These are phyloP conservation scores for Lentinus brumalis DNA, from an alignment of 768 basidiomycete species.

Conservation along the genomic window DNA sequence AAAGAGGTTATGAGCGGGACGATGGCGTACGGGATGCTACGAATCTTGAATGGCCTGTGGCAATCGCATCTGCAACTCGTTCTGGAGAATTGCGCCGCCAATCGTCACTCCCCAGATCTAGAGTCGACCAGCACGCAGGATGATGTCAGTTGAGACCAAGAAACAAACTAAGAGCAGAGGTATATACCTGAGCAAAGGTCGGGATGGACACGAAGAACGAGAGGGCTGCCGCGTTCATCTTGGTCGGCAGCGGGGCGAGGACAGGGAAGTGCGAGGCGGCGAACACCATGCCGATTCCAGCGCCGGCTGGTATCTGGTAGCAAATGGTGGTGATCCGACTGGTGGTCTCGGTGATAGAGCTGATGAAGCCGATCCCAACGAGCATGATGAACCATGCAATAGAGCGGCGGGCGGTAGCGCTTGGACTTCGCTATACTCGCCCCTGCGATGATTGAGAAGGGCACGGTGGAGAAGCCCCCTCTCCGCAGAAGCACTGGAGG, in stretches of 20 bases:
- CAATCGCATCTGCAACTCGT: constrained; percentile 34
- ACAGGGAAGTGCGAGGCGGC: constrained; percentile 36
- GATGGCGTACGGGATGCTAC: constrained; percentile 27
- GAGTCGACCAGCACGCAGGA: neutral
- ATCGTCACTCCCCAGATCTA: constrained; percentile 42
- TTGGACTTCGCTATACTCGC: constrained; percentile 35
- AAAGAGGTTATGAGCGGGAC: constrained; percentile 34
- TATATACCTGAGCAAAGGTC: constrained; percentile 23
- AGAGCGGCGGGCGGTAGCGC: constrained; percentile 40
- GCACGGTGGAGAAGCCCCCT: constrained; percentile 35
- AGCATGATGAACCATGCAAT: constrained; percentile 37
- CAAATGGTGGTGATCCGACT: constrained; percentile 17
- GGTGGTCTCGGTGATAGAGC: constrained; percentile 27
- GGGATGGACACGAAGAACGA: constrained; percentile 32
- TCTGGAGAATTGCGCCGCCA: constrained; percentile 39
- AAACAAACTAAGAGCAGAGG: neutral
- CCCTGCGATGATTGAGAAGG: constrained; percentile 41
- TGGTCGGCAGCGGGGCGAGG: constrained; percentile 36
- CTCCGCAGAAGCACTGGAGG: too few relatives aligned
- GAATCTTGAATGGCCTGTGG: constrained; percentile 29
- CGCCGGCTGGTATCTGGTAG: constrained; percentile 25
- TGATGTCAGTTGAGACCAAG: neutral
- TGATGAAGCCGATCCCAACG: constrained; percentile 39
- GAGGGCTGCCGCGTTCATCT: constrained; percentile 35
- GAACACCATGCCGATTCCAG: constrained; percentile 37